Evolutionary conservation across 164 flowering plant genomes (phyloP), one percentile per base, ranked within the genome.

Genomic region (Tetrastigma voinierianum): DNA sequence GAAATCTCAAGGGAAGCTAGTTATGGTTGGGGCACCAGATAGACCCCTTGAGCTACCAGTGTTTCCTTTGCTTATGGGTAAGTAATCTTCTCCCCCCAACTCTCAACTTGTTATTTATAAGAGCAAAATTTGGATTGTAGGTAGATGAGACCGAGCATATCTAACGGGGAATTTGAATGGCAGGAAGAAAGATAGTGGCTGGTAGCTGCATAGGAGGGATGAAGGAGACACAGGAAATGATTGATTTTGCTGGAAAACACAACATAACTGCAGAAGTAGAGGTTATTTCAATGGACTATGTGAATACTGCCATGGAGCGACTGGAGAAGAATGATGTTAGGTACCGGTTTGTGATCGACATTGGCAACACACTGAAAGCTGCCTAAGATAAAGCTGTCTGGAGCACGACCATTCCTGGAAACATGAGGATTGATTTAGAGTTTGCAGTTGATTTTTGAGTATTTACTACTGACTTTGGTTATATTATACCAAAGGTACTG

Each of bases 1-100:
- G 61, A 86, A 86, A 70, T 13, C 61, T 47, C 51, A 80, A 40
- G 89, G 91, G 16, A 85, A 82, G 76, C 79, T 85, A 2, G 59
- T 87, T 19, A n/a, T 87, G 83, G 78, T 85, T 46, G 88, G 91
- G 65, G 73, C 57, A 4, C 88, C 88, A 9, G 80, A 74, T 1
- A 78, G 63, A 61, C 85, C 91, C 7, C 77, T 82, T 2, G 82
- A 83, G 55, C 63, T 87, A 16, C 80, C 80, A 0, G 68, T 53
- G 11, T 67, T 84, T 43, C 78, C 88, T 25, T 17, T 87, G 64
- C 19, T 85, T 10, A 1, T 69, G 20, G 90, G 91, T 87, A 70
- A 67, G 82, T 46, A 21, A 4, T 8, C 2, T 57, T 12, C 20
- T 20, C 10, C 18, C 18, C 18, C 20, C 10, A 53, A 17, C 0